A percentile compares a stretch with the other conserved stretches of the same genome.
Evolutionary conservation across 352 stramenopile genomes (phyloP).

Genomic region (Pythium graminicola): DNA sequence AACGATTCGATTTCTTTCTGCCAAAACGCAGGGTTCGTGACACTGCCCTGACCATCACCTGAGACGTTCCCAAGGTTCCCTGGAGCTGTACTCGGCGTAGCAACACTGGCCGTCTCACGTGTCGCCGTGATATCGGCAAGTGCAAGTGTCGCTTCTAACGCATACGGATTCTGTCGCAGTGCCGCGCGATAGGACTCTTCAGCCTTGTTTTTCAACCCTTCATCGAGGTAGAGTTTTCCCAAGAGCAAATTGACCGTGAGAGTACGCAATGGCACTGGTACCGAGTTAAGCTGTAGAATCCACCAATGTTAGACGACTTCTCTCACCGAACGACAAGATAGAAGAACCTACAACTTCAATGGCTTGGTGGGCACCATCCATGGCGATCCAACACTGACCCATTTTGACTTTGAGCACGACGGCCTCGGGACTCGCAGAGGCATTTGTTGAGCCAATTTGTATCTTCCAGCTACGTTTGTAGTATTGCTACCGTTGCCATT

Average conservation of each 20-base stretch:
- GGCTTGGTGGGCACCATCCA: conserved; percentile 49
- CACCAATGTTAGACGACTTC: neutral
- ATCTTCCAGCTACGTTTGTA: conserved; percentile 44
- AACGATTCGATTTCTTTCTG: conserved; percentile 49
- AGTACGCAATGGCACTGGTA: conserved; percentile 30
- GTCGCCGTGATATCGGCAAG: conserved; percentile 47
- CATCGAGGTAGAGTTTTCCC: conserved; percentile 50
- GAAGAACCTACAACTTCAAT: conserved; percentile 48
- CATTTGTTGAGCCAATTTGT: conserved; percentile 15
- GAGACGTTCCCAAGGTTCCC: conserved; percentile 17
- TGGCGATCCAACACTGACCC: conserved; percentile 58
- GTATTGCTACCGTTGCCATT: conserved; percentile 45
- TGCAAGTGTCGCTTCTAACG: conserved; percentile 68
- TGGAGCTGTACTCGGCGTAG: conserved; percentile 4
- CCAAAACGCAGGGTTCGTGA: conserved; percentile 15
- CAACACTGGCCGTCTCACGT: conserved; percentile 29
- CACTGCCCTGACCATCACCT: conserved; percentile 13
- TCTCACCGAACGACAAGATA: neutral
- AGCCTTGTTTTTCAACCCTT: conserved; percentile 56
- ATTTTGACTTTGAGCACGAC: conserved; percentile 45
- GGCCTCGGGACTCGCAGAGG: conserved; percentile 14
- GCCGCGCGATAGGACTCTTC: conserved; percentile 52
- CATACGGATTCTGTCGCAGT: conserved; percentile 64
- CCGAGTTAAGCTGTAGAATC: conserved; percentile 40
- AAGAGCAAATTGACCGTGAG: conserved; percentile 63